These are phyloP conservation scores for Cyphellophora europaea DNA, from an alignment of 2,329 filamentous ascomycete genomes.

Conservation along the genomic window DNA sequence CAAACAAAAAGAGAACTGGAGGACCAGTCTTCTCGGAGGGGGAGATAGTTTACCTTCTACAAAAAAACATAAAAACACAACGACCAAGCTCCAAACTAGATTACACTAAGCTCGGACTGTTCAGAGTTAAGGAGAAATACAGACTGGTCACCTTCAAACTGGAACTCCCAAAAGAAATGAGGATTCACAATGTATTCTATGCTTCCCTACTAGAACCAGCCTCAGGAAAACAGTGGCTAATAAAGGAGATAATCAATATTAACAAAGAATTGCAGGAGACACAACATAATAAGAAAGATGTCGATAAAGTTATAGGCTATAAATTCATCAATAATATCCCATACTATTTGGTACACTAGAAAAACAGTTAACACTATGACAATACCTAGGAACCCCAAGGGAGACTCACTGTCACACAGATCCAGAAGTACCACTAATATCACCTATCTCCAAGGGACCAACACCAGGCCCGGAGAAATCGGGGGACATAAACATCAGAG, in stretches of 20 bases:
- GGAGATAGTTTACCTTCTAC: constrained; percentile 3
- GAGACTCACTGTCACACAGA: constrained; percentile 1
- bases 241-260: constrained; percentile 2
- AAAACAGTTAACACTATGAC: not conserved
- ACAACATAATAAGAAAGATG: not conserved
- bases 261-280: constrained; percentile 1
- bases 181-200: not conserved
- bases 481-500: too few species aligned
- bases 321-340: constrained; percentile 1
- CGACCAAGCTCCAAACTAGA: constrained; percentile 6
- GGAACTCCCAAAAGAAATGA: not conserved
- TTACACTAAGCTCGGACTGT: constrained; percentile 6
- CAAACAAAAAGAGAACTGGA: constrained; percentile 4
- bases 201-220: not conserved
- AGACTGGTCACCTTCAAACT: constrained; percentile 2
- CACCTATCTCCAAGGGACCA: constrained; percentile 1
- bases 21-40: constrained; percentile 4
- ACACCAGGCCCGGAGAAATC: not conserved
- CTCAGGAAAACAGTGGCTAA: constrained; percentile 1
- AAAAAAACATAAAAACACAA: constrained; percentile 8
- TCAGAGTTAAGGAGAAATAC: constrained; percentile 3
- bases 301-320: constrained; percentile 2
- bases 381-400: constrained; percentile 4
- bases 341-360: constrained; percentile 2
- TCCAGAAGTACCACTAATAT: not conserved